These are phyloP conservation scores for Rhizopus delemar DNA, from an alignment of 371 early-diverging fungal species.

Conservation along the genomic window DNA sequence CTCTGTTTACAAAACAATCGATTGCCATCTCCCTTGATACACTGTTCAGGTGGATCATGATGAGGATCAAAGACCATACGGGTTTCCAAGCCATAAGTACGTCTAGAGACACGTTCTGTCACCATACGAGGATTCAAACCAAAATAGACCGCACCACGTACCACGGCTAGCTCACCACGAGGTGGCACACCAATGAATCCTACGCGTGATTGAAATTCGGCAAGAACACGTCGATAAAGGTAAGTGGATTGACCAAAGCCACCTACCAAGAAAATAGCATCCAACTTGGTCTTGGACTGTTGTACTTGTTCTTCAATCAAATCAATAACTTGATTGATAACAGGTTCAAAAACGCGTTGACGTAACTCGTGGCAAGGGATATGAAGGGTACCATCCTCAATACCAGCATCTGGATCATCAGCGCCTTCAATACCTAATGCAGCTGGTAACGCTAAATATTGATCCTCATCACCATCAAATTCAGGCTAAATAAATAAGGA, in stretches of 20 bases:
- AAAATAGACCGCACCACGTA: constrained; percentile 50
- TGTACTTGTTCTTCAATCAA: constrained; percentile 57
- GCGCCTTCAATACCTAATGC: constrained; percentile 44
- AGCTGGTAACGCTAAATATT: constrained; percentile 49
- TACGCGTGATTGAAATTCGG: constrained; percentile 34
- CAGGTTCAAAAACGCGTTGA: constrained; percentile 57
- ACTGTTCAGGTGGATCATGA: constrained; percentile 43
- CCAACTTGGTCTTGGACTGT: constrained; percentile 30
- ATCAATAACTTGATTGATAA: constrained; percentile 49
- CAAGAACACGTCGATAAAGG: constrained; percentile 43
- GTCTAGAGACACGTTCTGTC: constrained; percentile 55
- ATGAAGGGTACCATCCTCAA: constrained; percentile 53
- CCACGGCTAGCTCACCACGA: constrained; percentile 48
- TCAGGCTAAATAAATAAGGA: constrained; percentile 33
- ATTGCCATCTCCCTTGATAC: constrained; percentile 43
- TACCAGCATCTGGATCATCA: constrained; percentile 49
- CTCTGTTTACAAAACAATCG: constrained; percentile 42
- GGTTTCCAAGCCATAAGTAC: constrained; percentile 58
- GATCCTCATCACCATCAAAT: constrained; percentile 59
- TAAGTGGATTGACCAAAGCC: constrained; percentile 60
- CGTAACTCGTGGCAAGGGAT: constrained; percentile 48
- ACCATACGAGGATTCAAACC: constrained; percentile 54
- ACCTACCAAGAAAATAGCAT: constrained; percentile 56
- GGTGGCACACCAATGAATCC: constrained; percentile 46
- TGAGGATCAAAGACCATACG: constrained; percentile 47